These are phyloP conservation scores for Herpetomonas tarakana DNA, from an alignment of 208 protist species.

Conservation along the genomic window DNA sequence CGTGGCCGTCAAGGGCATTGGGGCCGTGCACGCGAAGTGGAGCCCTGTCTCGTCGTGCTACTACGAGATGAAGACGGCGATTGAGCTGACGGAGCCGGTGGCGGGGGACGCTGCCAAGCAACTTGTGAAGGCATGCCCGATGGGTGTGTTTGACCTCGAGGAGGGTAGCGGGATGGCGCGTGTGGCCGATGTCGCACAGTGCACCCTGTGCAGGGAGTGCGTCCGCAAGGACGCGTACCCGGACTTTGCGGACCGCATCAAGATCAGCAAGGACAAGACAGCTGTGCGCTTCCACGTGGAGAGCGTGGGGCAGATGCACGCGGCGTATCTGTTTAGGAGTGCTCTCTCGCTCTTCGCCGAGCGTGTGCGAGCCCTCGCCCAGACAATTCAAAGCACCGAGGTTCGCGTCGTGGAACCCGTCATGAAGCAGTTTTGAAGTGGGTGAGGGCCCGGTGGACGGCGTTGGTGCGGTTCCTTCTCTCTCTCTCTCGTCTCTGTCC, in stretches of 20 bases:
- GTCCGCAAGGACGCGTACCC: slow-evolving; percentile 81
- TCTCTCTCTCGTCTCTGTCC: too few relatives aligned
- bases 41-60: slow-evolving; percentile 96
- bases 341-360: slow-evolving; percentile 78
- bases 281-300: slow-evolving; percentile 86
- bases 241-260: slow-evolving; percentile 41
- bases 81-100: slow-evolving; percentile 77
- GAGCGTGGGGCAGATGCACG: slow-evolving; percentile 79
- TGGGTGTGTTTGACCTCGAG: slow-evolving; percentile 94
- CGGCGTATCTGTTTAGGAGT: slow-evolving; percentile 63
- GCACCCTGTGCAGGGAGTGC: slow-evolving; percentile 97
- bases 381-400: slow-evolving; percentile 70
- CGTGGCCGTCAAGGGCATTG: slow-evolving; percentile 96
- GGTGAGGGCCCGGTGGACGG: neutral
- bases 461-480: neutral
- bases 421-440: slow-evolving; percentile 1
- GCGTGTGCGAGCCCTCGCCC: slow-evolving; percentile 60
- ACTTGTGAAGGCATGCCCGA: slow-evolving; percentile 89
- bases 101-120: slow-evolving; percentile 68
- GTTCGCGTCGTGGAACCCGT: slow-evolving; percentile 34
- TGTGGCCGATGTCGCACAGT: slow-evolving; percentile 87
- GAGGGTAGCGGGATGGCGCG: slow-evolving; percentile 46
- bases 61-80: slow-evolving; percentile 96
- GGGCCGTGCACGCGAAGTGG: slow-evolving; percentile 98
- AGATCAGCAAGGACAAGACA: slow-evolving; percentile 85